Percentiles rank a stretch among this genome's conserved stretches.
Conservation (phyloP, 129 eudicot genomes). For the Flaveria linearis region DNA sequence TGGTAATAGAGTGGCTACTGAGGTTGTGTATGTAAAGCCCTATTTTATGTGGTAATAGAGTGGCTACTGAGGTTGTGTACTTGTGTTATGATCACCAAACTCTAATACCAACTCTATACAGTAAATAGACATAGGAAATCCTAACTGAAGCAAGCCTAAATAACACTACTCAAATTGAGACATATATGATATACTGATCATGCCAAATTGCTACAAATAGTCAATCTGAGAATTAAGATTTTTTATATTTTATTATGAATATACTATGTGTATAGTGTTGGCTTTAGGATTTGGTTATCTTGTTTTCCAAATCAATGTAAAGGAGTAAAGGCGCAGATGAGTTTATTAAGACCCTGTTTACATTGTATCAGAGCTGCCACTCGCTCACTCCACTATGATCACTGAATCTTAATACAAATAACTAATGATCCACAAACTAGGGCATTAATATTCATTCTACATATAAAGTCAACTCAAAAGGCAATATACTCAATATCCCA, state of each 20-base stretch:
- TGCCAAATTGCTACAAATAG: background rate
- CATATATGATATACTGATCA: background rate
- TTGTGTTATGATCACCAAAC: background rate
- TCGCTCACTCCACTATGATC: background rate
- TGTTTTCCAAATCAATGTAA: background rate
- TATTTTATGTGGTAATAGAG: background rate
- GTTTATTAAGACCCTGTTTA: background rate
- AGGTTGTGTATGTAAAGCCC: conserved; percentile 1
- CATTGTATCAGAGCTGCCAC: background rate
- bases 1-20: background rate
- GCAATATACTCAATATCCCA: background rate
- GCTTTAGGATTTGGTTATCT: background rate
- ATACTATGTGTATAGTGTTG: background rate
- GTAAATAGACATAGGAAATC: background rate
- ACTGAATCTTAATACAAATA: background rate
- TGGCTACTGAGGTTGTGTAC: background rate
- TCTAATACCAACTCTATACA: background rate
- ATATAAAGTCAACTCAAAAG: background rate
- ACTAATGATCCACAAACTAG: background rate
- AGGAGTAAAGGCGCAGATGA: background rate
- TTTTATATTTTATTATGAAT: background rate
- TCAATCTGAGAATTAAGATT: background rate
- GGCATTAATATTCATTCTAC: background rate
- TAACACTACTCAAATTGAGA: background rate
- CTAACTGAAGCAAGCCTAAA: background rate